A percentile compares a stretch with the other conserved stretches of the same genome.
These are phyloP conservation scores for Phytopythium aichiense DNA, from an alignment of 352 stramenopile genomes.

Conservation along the genomic window DNA sequence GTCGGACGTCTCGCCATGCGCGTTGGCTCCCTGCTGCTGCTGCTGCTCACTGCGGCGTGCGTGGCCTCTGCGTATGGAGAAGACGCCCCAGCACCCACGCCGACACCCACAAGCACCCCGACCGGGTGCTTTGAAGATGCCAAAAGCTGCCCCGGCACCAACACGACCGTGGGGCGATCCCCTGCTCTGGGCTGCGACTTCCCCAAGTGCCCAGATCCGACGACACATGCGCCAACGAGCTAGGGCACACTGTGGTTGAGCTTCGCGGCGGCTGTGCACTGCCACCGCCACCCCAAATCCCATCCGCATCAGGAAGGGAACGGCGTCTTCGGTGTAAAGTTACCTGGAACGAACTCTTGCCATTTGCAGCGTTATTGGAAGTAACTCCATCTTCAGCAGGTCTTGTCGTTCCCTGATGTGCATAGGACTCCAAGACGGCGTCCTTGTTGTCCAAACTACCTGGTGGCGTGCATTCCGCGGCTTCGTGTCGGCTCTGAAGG, in stretches of 20 bases:
- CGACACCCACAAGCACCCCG: background rate
- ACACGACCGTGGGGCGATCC: slow-evolving; percentile 19
- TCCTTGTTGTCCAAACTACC: too few species aligned
- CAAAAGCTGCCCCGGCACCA: slow-evolving; percentile 18
- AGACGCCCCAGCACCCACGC: background rate
- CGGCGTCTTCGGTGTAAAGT: too few species aligned
- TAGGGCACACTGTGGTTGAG: background rate
- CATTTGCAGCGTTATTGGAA: too few species aligned
- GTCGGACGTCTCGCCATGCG: background rate
- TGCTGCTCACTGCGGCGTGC: background rate
- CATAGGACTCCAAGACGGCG: too few species aligned
- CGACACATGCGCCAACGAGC: background rate
- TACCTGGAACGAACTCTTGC: too few species aligned
- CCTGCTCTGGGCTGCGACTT: slow-evolving; percentile 27
- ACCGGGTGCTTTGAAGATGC: slow-evolving; percentile 35
- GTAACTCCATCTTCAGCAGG: too few species aligned
- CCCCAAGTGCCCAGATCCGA: slow-evolving; percentile 14
- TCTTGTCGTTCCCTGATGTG: too few species aligned
- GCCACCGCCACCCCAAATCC: background rate
- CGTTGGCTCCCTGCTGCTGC: background rate
- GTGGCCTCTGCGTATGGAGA: background rate
- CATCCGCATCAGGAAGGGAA: too few species aligned
- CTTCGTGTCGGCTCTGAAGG: background rate
- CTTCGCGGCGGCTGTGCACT: background rate
- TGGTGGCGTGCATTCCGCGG: too few species aligned